phyloP scores from a whole-genome alignment of 805 yeast species.

The Zygoascus tannicola region DNA sequence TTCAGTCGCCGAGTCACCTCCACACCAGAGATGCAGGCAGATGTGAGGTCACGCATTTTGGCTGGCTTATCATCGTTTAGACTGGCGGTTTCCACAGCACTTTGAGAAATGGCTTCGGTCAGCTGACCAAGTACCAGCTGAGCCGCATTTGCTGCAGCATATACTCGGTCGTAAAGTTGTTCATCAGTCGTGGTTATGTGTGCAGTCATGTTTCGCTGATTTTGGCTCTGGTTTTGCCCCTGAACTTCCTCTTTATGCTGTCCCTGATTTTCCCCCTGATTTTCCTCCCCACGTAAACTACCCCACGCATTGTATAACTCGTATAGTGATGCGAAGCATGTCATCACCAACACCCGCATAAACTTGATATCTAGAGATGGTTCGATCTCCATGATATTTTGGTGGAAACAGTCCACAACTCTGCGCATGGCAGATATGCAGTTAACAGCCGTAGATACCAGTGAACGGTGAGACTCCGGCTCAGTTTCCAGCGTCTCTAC shows the following conservation, averaged over 20 bases:
- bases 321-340: conserved; percentile 51
- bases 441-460: conserved; percentile 30
- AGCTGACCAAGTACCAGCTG: conserved; percentile 70
- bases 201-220: neutral
- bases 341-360: conserved; percentile 52
- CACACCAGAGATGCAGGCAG: conserved; percentile 68
- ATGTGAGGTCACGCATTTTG: conserved; percentile 68
- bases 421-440: conserved; percentile 42
- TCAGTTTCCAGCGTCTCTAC: conserved; percentile 43
- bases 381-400: conserved; percentile 41
- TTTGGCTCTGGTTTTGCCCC: neutral
- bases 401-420: conserved; percentile 40
- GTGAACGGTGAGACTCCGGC: conserved; percentile 11
- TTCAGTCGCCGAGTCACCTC: conserved; percentile 67
- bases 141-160: conserved; percentile 56
- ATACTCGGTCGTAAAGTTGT: conserved; percentile 55
- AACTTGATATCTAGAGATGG: conserved; percentile 53
- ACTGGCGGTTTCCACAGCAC: conserved; percentile 32
- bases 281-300: conserved; percentile 26
- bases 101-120: conserved; percentile 34
- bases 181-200: conserved; percentile 50
- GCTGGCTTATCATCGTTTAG: conserved; percentile 15
- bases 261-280: neutral
- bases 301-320: conserved; percentile 62
- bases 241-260: neutral